Base-by-base conservation (phyloP, 1,284 basidiomycete genomes). In the Meira miltonrushii region DNA sequence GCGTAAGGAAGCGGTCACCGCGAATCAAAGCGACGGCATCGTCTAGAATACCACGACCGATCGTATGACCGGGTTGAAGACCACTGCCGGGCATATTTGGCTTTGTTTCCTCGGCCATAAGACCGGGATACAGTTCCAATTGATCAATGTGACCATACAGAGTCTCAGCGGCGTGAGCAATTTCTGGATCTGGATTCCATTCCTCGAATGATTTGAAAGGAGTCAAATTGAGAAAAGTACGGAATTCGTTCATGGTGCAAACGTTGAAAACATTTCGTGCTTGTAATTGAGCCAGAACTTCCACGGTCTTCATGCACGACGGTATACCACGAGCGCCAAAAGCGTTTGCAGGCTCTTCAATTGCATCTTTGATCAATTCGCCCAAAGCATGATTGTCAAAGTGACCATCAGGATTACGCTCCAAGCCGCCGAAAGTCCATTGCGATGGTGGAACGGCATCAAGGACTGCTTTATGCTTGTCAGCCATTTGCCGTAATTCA, bases 21-120 rank as follows among this genome's bases (percentile, higher is more conserved):
- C 90, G 86, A 48, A 87, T 88, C 53, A 92, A 84, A 4, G 88
- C 86, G 57, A 89, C 88, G n/a, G 89, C 90, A 73, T 92, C 90
- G 66, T 86, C 85, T 40, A 93, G 84, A 69, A 93, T 93, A 13
- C 89, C 90, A 41, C 90, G 85, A 68, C 87, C 87, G 71, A 90
- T 85, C 8, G 91, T 92, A 79, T 88, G 91, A 10, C 86, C 87
- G n/a, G 89, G 88, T 76, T 88, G 68, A 33, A 72, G 61, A 25
- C 90, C 90, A 55, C 88, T 87, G 51, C 89, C 88, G 0, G 86
- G 84, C 37, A 87, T 83, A 53, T 88, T 81, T 9, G 86, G 87
- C 78, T 91, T 92, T 2, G 86, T 81, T 74, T 90, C 82, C 75
- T 91, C 88, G 5, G 88, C 71, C 54, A 66, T 62, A 37, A 72